Evolutionary conservation across 192 early-diverging fungal species (phyloP).

Genomic region (Podochytrium sp.): DNA sequence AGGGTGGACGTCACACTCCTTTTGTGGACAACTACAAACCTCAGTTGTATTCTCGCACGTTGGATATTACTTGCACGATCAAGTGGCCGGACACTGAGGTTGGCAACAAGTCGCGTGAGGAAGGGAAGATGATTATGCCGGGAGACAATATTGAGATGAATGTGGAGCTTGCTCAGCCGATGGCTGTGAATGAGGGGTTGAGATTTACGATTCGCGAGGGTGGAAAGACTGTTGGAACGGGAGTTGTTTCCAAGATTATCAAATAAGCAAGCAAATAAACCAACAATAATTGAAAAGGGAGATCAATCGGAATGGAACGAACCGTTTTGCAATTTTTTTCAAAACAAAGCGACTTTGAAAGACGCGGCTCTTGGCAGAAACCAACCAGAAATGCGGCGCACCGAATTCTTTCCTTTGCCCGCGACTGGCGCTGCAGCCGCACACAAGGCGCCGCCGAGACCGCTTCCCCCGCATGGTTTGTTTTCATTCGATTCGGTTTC

Average conservation of each 20-base stretch:
- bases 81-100: slow-evolving; percentile 56
- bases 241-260: slow-evolving; percentile 77
- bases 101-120: slow-evolving; percentile 78
- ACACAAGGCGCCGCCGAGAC: too few relatives aligned
- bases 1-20: slow-evolving; percentile 97
- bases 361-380: too few relatives aligned
- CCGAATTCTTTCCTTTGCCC: too few relatives aligned
- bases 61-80: slow-evolving; percentile 90
- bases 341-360: too few relatives aligned
- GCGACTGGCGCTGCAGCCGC: too few relatives aligned
- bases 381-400: too few relatives aligned
- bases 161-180: slow-evolving; percentile 78
- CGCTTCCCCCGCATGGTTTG: too few relatives aligned
- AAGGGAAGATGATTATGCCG: slow-evolving; percentile 97
- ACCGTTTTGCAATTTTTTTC: too few relatives aligned
- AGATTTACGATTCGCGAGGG: slow-evolving; percentile 98
- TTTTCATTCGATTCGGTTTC: too few relatives aligned
- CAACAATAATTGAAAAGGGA: background rate
- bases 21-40: slow-evolving; percentile 98
- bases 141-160: slow-evolving; percentile 93
- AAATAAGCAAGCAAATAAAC: too few relatives aligned
- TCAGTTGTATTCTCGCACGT: slow-evolving; percentile 94
- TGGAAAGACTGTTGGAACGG: slow-evolving; percentile 96
- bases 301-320: background rate
- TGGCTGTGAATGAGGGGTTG: slow-evolving; percentile 92